These are phyloP conservation scores for Patellaria atrata DNA, from an alignment of 495 filamentous ascomycete species.

Conservation along the genomic window DNA sequence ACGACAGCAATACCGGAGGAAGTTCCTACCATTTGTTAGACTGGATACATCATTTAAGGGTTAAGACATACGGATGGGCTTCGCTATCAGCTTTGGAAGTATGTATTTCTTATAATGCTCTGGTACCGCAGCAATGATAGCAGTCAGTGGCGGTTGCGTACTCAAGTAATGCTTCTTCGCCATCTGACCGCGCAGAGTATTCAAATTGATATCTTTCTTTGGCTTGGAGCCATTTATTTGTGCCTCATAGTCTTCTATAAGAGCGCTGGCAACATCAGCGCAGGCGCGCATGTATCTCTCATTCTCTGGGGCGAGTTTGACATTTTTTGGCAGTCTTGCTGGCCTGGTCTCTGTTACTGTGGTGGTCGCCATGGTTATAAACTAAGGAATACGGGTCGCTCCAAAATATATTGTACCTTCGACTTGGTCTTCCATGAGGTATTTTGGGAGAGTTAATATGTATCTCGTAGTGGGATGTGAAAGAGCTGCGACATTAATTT, in stretches of 20 bases:
- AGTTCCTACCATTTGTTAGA: slow-evolving; percentile 41
- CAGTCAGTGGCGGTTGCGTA: slow-evolving; percentile 78
- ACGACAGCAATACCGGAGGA: slow-evolving; percentile 98
- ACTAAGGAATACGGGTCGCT: not conserved
- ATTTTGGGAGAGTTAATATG: too few relatives aligned
- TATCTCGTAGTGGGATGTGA: too few relatives aligned
- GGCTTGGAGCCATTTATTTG: slow-evolving; percentile 53
- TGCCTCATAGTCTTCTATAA: slow-evolving; percentile 86
- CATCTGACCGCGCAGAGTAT: slow-evolving; percentile 71
- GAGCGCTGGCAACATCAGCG: slow-evolving; percentile 81
- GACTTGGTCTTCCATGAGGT: too few relatives aligned
- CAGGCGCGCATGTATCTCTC: slow-evolving; percentile 88
- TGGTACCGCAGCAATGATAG: slow-evolving; percentile 92
- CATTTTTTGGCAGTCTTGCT: slow-evolving; percentile 47
- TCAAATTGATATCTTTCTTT: slow-evolving; percentile 83
- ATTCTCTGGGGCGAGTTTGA: slow-evolving; percentile 73
- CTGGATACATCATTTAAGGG: not conserved
- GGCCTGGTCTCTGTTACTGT: slow-evolving; percentile 38
- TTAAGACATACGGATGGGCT: slow-evolving; percentile 64
- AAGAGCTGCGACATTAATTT: slow-evolving; percentile 1
- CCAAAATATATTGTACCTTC: not conserved
- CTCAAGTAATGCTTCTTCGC: slow-evolving; percentile 80
- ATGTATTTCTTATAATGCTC: slow-evolving; percentile 99
- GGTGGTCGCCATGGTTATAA: slow-evolving; percentile 44
- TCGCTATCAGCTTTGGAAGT: slow-evolving; percentile 84